Evolutionary conservation across 768 basidiomycete species (phyloP).

Genomic region (Tulasnella sp.): DNA sequence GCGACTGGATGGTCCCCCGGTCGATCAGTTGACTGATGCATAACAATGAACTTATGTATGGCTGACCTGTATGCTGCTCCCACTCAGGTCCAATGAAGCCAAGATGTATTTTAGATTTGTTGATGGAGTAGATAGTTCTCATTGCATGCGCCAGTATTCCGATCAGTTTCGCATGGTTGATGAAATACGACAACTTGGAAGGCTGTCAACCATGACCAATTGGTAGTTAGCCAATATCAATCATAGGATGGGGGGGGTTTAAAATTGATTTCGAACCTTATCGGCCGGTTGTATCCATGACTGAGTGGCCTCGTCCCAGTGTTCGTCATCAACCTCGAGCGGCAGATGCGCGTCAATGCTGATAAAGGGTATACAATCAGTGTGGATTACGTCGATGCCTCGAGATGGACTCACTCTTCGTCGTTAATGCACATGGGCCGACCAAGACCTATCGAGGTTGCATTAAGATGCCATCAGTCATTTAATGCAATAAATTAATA

Average conservation of each 20-base stretch:
- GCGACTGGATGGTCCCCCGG: not conserved
- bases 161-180: slow-evolving; percentile 28
- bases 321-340: slow-evolving; percentile 71
- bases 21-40: not conserved
- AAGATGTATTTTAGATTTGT: slow-evolving; percentile 45
- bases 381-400: not conserved
- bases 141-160: slow-evolving; percentile 52
- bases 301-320: slow-evolving; percentile 52
- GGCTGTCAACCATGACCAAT: slow-evolving; percentile 31
- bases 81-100: slow-evolving; percentile 44
- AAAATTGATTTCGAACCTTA: too few relatives aligned
- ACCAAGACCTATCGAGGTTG: slow-evolving; percentile 33
- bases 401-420: slow-evolving; percentile 45
- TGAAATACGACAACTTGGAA: too few relatives aligned
- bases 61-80: slow-evolving; percentile 44
- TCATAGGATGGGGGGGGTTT: too few relatives aligned
- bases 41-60: not conserved
- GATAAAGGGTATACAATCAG: not conserved
- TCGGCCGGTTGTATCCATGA: slow-evolving; percentile 54
- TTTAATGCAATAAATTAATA: slow-evolving; percentile 25
- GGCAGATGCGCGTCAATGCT: slow-evolving; percentile 66
- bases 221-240: too few relatives aligned
- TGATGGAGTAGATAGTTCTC: slow-evolving; percentile 64
- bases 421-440: slow-evolving; percentile 62
- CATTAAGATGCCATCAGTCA: slow-evolving; percentile 21